phyloP scores from a whole-genome alignment of 169 alveolate genomes.

The Plasmodium ovale region DNA sequence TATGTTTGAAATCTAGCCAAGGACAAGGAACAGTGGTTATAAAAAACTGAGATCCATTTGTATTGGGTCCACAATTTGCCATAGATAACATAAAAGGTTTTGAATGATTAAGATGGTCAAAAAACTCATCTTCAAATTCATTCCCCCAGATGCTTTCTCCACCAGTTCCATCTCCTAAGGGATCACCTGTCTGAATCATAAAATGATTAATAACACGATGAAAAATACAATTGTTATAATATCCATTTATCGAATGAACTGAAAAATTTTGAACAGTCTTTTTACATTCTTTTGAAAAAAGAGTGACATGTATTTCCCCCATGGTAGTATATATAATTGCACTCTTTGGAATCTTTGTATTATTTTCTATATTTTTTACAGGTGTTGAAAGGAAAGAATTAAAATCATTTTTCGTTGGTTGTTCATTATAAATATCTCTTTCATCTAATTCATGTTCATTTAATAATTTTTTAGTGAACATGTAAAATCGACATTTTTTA shows the following conservation, averaged over 20 bases:
- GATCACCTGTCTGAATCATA: constrained; percentile 99
- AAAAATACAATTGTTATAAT: constrained; percentile 88
- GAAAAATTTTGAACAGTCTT: constrained; percentile 98
- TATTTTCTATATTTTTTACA: constrained; percentile 50
- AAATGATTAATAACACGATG: constrained; percentile 95
- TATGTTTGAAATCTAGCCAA: constrained; percentile 98
- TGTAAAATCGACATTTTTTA: constrained; percentile 88
- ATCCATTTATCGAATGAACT: constrained; percentile 95
- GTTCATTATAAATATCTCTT: constrained; percentile 94
- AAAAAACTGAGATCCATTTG: constrained; percentile 98
- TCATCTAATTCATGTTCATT: constrained; percentile 90
- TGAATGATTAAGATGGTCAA: constrained; percentile 94
- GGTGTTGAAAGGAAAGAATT: constrained; percentile 57
- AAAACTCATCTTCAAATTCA: constrained; percentile 97
- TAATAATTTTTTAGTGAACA: constrained; percentile 93
- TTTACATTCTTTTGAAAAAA: constrained; percentile 94
- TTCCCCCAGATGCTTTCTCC: constrained; percentile 91
- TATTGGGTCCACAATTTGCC: constrained; percentile 99
- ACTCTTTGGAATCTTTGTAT: constrained; percentile 85
- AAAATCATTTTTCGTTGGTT: constrained; percentile 83
- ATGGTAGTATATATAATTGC: constrained; percentile 97
- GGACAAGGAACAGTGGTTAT: constrained; percentile 97
- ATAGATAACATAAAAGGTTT: constrained; percentile 95
- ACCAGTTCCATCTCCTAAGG: constrained; percentile 99
- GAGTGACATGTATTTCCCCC: constrained; percentile 97